A percentile compares a stretch with the other conserved stretches of the same genome.
These are phyloP conservation scores for Paramecium biaurelia DNA, from an alignment of 73 alveolate species.

Conservation along the genomic window DNA sequence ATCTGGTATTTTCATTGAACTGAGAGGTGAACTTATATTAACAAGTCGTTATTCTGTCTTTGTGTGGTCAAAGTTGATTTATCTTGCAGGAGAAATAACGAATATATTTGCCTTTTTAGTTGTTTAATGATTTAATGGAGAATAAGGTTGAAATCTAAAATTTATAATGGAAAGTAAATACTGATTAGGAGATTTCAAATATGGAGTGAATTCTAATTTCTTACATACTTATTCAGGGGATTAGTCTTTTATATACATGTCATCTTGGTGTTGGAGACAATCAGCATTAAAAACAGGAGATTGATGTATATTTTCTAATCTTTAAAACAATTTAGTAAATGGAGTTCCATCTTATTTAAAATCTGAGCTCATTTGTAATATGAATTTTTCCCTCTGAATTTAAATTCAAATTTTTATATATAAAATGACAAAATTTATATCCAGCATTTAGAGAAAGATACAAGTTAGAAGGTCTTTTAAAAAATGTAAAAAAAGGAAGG, in stretches of 20 bases:
- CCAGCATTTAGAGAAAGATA: not conserved
- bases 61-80: not conserved
- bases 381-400: slow-evolving; percentile 51
- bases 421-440: not conserved
- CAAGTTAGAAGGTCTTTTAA: not conserved
- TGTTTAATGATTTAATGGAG: slow-evolving; percentile 28
- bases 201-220: slow-evolving; percentile 32
- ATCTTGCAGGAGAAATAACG: slow-evolving; percentile 23
- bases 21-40: slow-evolving; percentile 23
- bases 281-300: slow-evolving; percentile 41
- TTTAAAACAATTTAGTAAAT: slow-evolving; percentile 13
- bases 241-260: slow-evolving; percentile 1
- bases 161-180: not conserved
- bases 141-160: slow-evolving; percentile 9
- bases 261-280: not conserved
- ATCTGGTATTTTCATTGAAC: not conserved
- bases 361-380: not conserved
- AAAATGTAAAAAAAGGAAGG: not conserved
- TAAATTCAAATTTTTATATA: slow-evolving; percentile 47
- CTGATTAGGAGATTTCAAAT: not conserved
- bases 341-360: slow-evolving; percentile 30
- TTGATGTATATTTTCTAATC: slow-evolving; percentile 1
- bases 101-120: slow-evolving; percentile 20
- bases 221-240: slow-evolving; percentile 25
- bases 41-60: slow-evolving; percentile 44